These are phyloP conservation scores for Phytophthora meadii DNA, from an alignment of 352 stramenopile genomes.

Conservation along the genomic window DNA sequence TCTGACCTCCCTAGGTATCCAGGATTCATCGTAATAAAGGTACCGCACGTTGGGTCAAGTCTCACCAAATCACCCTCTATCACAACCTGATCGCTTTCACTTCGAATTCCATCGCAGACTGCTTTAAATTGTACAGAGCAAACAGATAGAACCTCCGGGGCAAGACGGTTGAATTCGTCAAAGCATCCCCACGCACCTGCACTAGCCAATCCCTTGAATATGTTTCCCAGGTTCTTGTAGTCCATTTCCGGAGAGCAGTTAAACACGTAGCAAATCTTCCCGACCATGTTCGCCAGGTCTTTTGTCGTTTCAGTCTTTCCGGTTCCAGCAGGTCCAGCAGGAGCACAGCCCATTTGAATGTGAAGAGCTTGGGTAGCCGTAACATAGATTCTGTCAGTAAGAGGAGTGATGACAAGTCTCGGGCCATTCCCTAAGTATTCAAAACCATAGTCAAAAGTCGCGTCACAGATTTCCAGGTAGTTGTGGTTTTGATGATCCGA, in stretches of 20 bases:
- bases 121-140: constrained; percentile 96
- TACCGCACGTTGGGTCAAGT: constrained; percentile 91
- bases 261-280: constrained; percentile 95
- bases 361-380: constrained; percentile 95
- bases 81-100: constrained; percentile 80
- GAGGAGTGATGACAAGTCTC: constrained; percentile 93
- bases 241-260: constrained; percentile 97
- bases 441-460: constrained; percentile 94
- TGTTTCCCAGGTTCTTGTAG: constrained; percentile 95
- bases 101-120: constrained; percentile 94
- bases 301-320: constrained; percentile 97
- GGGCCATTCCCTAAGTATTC: constrained; percentile 96
- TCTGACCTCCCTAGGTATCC: constrained; percentile 94
- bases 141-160: constrained; percentile 92
- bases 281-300: constrained; percentile 93
- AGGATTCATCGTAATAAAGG: constrained; percentile 98
- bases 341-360: constrained; percentile 95
- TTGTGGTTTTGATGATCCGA: constrained; percentile 56
- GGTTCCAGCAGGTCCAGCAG: constrained; percentile 88
- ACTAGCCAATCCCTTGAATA: constrained; percentile 95
- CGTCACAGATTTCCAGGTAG: constrained; percentile 91
- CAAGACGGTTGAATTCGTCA: constrained; percentile 96
- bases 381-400: constrained; percentile 96
- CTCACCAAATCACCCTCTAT: constrained; percentile 93
- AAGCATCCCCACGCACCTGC: constrained; percentile 96